These are phyloP conservation scores for Arabis alpina DNA, from an alignment of 345 rosid species.

Conservation along the genomic window DNA sequence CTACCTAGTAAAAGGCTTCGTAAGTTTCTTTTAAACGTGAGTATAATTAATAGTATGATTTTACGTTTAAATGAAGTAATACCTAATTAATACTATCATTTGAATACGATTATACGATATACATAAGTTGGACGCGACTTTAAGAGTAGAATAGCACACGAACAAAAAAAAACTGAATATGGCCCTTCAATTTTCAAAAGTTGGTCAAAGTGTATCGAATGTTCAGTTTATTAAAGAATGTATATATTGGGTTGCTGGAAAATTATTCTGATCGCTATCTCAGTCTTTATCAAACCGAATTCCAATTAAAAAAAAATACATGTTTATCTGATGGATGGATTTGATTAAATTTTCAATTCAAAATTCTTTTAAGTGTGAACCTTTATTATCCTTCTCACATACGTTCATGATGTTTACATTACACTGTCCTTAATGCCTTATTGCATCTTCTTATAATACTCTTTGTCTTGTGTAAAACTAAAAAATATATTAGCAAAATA, in stretches of 20 bases:
- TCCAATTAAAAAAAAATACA: conserved; percentile 5
- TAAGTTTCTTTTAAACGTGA: no score
- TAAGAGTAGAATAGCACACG: background rate
- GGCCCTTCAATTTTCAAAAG: conserved; percentile 1
- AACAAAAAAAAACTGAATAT: background rate
- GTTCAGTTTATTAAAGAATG: conserved; percentile 14
- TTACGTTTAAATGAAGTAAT: no score
- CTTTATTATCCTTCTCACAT: conserved; percentile 13
- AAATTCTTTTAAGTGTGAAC: background rate
- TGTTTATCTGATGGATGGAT: conserved; percentile 11
- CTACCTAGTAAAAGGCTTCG: no score
- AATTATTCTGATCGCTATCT: conserved; percentile 6
- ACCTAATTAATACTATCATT: no score
- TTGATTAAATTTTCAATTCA: conserved; percentile 9
- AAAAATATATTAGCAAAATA: no score
- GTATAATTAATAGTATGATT: no score
- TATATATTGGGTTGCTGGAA: conserved; percentile 11
- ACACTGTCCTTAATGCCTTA: no score
- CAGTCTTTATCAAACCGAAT: conserved; percentile 17
- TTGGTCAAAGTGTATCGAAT: conserved; percentile 16
- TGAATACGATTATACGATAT: background rate
- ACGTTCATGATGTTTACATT: conserved; percentile 25
- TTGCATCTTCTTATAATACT: no score
- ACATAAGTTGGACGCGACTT: background rate
- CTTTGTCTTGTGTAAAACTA: no score